phyloP scores from a whole-genome alignment of 2,329 filamentous ascomycete species.

The Fusarium guadeloupense region DNA sequence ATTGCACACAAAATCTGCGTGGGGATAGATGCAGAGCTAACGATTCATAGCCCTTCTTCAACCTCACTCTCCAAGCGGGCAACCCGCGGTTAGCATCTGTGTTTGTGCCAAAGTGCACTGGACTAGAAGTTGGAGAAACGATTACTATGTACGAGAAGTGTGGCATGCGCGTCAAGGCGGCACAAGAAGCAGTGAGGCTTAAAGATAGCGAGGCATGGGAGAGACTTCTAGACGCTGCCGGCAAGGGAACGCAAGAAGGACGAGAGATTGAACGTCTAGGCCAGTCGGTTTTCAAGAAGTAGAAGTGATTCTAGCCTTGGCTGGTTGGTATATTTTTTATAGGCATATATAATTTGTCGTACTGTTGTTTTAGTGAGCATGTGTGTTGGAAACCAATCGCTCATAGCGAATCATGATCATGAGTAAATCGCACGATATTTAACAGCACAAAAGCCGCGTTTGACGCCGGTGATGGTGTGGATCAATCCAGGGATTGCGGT shows the following conservation, averaged over 20 bases:
- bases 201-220: constrained; percentile 83
- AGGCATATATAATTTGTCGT: constrained; percentile 5
- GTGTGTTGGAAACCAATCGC: neutral
- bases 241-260: constrained; percentile 70
- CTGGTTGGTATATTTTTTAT: constrained; percentile 9
- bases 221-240: constrained; percentile 77
- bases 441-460: constrained; percentile 8
- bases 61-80: constrained; percentile 85
- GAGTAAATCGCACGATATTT: neutral
- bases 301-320: constrained; percentile 7
- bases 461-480: neutral
- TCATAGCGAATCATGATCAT: neutral
- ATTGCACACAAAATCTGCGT: neutral
- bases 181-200: constrained; percentile 85
- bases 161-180: constrained; percentile 86
- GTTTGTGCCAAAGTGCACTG: constrained; percentile 89
- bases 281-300: constrained; percentile 65
- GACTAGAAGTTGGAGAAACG: constrained; percentile 71
- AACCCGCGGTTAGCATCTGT: constrained; percentile 85
- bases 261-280: constrained; percentile 85
- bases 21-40: constrained; percentile 18
- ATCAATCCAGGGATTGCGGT: constrained; percentile 6
- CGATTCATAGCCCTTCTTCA: constrained; percentile 79
- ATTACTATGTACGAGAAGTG: constrained; percentile 98
- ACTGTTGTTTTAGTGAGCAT: constrained; percentile 2